These are phyloP conservation scores for Neurospora sp. DNA, from an alignment of 2,329 filamentous ascomycete genomes.

Conservation along the genomic window DNA sequence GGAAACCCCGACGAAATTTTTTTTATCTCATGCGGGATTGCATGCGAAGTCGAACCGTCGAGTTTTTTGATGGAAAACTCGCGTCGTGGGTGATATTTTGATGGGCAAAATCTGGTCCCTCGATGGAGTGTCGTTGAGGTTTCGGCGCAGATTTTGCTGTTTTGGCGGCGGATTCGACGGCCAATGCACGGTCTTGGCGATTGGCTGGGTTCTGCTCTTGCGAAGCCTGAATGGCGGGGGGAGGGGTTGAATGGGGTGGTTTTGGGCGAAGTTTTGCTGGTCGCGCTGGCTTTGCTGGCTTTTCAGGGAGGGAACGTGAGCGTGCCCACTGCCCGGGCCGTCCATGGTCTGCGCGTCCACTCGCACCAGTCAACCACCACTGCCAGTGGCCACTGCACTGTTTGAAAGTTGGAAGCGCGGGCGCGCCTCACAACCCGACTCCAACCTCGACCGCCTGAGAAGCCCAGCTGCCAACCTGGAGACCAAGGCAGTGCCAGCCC, in stretches of 20 bases:
- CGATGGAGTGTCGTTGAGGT: conserved; percentile 48
- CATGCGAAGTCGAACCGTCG: conserved; percentile 41
- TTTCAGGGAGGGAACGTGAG: not conserved
- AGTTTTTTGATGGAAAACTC: conserved; percentile 45
- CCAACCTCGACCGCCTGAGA: not conserved
- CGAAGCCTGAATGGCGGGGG: conserved; percentile 10
- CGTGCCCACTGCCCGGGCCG: not conserved
- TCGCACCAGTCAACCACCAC: not conserved
- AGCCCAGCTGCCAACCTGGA: not conserved
- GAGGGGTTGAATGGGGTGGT: not conserved
- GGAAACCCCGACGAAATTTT: conserved; percentile 55
- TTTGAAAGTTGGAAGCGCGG: not conserved
- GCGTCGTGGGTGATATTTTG: conserved; percentile 42
- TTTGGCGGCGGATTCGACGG: conserved; percentile 18
- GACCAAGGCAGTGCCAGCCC: not conserved
- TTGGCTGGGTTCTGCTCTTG: conserved; percentile 8
- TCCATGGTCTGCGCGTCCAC: not conserved
- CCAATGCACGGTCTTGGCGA: conserved; percentile 10
- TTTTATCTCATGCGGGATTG: conserved; percentile 49
- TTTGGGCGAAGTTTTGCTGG: not conserved
- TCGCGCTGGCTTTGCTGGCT: not conserved
- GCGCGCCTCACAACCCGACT: not conserved
- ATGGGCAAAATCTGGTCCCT: conserved; percentile 37
- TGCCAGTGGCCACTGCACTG: not conserved
- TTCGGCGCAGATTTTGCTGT: conserved; percentile 45